These are phyloP conservation scores for Pestalotiopsis sp. DNA, from an alignment of 2,329 filamentous ascomycete species.

Conservation along the genomic window DNA sequence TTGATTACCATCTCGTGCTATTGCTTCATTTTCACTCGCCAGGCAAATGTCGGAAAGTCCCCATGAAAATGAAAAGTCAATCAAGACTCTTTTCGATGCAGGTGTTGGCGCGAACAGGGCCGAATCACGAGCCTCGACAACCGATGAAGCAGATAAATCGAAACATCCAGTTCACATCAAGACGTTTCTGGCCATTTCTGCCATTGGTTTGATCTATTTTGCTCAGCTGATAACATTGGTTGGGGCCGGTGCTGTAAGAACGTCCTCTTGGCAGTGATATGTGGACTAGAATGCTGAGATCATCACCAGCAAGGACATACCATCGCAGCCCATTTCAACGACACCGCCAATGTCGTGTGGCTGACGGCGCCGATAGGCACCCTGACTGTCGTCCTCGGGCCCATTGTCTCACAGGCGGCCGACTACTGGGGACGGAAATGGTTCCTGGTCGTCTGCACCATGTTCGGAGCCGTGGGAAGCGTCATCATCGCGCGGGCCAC, in stretches of 20 bases:
- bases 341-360: conserved; percentile 32
- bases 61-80: background rate
- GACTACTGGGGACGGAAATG: conserved; percentile 46
- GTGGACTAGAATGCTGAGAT: background rate
- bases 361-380: conserved; percentile 38
- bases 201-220: conserved; percentile 39
- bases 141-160: background rate
- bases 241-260: conserved; percentile 36
- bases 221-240: conserved; percentile 37
- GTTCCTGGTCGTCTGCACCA: conserved; percentile 39
- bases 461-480: conserved; percentile 36
- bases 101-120: background rate
- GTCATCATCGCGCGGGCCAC: conserved; percentile 38
- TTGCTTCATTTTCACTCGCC: background rate
- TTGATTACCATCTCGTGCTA: background rate
- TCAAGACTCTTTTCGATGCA: background rate
- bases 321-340: conserved; percentile 31
- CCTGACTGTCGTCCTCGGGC: conserved; percentile 37
- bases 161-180: conserved; percentile 32
- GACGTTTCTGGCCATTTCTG: conserved; percentile 37
- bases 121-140: background rate
- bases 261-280: background rate
- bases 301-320: conserved; percentile 32
- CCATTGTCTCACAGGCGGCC: conserved; percentile 40
- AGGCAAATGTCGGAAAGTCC: background rate